Evolutionary conservation across 441 rosid genomes (phyloP).

Genomic region (Populus trichocarpa): DNA sequence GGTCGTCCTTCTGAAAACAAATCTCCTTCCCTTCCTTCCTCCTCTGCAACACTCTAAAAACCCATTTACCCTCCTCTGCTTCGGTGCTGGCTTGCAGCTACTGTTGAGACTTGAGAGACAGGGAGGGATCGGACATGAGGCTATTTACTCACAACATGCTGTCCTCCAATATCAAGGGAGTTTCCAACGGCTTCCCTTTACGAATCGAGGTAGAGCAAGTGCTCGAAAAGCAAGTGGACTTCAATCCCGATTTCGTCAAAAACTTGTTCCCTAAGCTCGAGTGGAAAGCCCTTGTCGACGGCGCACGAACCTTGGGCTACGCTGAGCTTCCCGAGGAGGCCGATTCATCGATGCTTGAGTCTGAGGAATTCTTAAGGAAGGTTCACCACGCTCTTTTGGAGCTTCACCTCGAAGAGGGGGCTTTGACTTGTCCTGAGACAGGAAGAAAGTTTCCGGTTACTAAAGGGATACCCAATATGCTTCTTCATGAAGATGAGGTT

Average conservation of each 20-base stretch:
- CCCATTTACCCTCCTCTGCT: background rate
- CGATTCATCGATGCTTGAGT: conserved; percentile 43
- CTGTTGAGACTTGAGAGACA: background rate
- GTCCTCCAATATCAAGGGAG: conserved; percentile 86
- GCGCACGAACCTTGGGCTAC: conserved; percentile 66
- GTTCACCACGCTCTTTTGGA: conserved; percentile 89
- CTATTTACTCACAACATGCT: conserved; percentile 89
- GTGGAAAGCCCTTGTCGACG: conserved; percentile 75
- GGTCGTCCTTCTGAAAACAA: background rate
- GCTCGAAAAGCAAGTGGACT: conserved; percentile 56
- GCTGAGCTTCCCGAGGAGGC: conserved; percentile 65
- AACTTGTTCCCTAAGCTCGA: conserved; percentile 69
- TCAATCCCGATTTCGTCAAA: conserved; percentile 63
- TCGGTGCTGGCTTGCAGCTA: background rate
- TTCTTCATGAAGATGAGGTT: conserved; percentile 91
- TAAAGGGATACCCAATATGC: conserved; percentile 91
- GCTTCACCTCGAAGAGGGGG: conserved; percentile 83
- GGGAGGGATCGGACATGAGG: conserved; percentile 65
- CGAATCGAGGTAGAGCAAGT: conserved; percentile 56
- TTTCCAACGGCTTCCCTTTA: conserved; percentile 70
- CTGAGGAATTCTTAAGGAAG: conserved; percentile 63
- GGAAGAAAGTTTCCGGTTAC: conserved; percentile 76
- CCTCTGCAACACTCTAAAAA: background rate
- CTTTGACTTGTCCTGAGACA: conserved; percentile 81
- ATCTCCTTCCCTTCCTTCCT: background rate